Evolutionary conservation across 2,329 filamentous ascomycete genomes (phyloP), one percentile per base, ranked within the genome.

Genomic region (Colletotrichum tabaci): DNA sequence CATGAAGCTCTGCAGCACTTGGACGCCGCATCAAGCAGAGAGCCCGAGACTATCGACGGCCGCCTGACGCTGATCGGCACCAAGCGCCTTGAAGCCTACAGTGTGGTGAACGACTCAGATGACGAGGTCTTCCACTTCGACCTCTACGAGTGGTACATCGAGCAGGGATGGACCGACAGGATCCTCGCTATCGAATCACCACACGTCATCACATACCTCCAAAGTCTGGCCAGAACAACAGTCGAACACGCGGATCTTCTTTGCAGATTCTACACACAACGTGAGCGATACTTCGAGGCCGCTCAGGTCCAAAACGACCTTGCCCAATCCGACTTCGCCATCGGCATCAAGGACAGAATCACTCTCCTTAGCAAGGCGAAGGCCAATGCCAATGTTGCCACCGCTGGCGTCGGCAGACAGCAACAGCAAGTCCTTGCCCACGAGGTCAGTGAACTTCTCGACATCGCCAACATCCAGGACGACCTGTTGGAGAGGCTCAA

Each of bases 61-160:
- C 91, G 93, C 75, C 88, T 90, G 61, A 95, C 94, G 0, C 82
- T 94, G 15, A 89, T 93, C 23, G 91, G 92, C 2, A 95, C 92
- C 57, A 94, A 96, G 80, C 90, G 93, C 74, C 89, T 90, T 61
- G 96, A 99, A 83, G 96, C 96, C 0, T 98, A 98, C 82, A 90
- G 92, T 55, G 93, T 98, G 2, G 95, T 99, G 76, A 94, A 97
- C 78, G 89, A 89, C 70, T 97, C 96, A 0, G 89, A 92, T 16
- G 96, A 99, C 75, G 94, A 98, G 78, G 93, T 98, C 5, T 99
- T 99, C 84, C 93, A 98, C 80, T 97, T 94, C 73, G 94, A 94
- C 77, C 87, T 99, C n/a, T 99, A 98, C 80, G 95, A 98, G 77
- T 99, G 96, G 96, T 99, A 99, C 81, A 91, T 98, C 75, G 84